These are phyloP conservation scores for Antitrichia curtipendula DNA, from an alignment of 225 moss, liverwort and hornwort genomes.

Conservation along the genomic window DNA sequence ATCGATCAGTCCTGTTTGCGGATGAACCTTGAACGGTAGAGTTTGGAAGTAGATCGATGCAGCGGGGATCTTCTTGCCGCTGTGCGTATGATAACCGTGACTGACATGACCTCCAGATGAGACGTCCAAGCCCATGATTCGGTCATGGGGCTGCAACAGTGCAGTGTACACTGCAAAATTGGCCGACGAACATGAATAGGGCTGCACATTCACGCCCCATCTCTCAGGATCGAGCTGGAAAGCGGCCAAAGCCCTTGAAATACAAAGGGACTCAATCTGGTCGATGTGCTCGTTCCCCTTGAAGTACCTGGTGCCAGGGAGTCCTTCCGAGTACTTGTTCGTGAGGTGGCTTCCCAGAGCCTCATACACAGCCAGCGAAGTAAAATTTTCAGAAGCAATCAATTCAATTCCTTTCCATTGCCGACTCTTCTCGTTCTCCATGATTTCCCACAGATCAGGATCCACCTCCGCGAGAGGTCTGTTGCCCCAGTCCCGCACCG, in stretches of 20 bases:
- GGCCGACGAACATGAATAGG: constrained; percentile 86
- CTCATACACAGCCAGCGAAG: constrained; percentile 75
- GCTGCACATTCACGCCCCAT: constrained; percentile 97
- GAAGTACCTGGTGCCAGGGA: constrained; percentile 69
- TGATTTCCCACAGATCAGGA: constrained; percentile 68
- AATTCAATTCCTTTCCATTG: constrained; percentile 80
- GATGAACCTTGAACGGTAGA: constrained; percentile 75
- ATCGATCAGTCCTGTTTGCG: constrained; percentile 63
- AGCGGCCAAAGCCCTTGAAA: constrained; percentile 52
- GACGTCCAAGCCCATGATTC: constrained; percentile 91
- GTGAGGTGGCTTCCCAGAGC: constrained; percentile 87
- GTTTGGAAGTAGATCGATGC: constrained; percentile 85
- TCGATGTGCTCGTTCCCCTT: constrained; percentile 84
- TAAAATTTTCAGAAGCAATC: constrained; percentile 86
- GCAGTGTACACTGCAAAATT: constrained; percentile 90
- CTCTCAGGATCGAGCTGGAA: constrained; percentile 61
- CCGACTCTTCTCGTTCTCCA: constrained; percentile 76
- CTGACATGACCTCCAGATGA: constrained; percentile 41
- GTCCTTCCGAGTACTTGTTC: constrained; percentile 90
- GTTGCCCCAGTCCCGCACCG: constrained; percentile 77
- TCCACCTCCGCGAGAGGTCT: constrained; percentile 64
- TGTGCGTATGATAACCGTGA: constrained; percentile 30
- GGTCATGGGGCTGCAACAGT: constrained; percentile 71
- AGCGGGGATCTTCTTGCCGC: constrained; percentile 74
- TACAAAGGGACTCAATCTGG: constrained; percentile 74